Evolutionary conservation across 83 land plant genomes (phyloP).

Genomic region (Thuja plicata): DNA sequence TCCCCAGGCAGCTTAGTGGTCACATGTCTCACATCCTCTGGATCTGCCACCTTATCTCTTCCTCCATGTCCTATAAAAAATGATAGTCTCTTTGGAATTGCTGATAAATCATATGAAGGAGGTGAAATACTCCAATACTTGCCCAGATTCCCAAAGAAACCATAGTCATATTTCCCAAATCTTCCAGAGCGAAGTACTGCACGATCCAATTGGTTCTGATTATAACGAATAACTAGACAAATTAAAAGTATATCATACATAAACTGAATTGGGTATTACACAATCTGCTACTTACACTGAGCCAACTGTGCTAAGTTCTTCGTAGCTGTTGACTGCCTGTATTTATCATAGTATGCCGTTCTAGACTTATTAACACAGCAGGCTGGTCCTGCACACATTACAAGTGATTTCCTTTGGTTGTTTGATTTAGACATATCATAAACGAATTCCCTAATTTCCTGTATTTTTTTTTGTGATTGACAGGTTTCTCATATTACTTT

Average conservation of each 20-base stretch:
- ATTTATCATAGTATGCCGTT: conserved; percentile 25
- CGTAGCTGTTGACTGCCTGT: conserved; percentile 42
- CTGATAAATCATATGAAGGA: conserved; percentile 59
- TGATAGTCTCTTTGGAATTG: conserved; percentile 60
- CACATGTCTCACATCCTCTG: conserved; percentile 50
- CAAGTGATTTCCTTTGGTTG: background rate
- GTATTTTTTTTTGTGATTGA: background rate
- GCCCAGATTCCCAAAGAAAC: conserved; percentile 29
- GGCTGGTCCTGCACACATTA: conserved; percentile 25
- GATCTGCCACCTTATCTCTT: conserved; percentile 58
- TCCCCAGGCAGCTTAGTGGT: conserved; percentile 32
- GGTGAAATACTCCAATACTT: conserved; percentile 51
- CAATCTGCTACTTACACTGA: conserved; percentile 25
- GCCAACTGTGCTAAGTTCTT: conserved; percentile 54
- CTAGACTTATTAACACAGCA: conserved; percentile 39
- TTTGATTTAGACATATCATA: background rate
- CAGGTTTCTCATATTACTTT: too few relatives aligned
- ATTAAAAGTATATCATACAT: too few relatives aligned
- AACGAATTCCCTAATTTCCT: background rate
- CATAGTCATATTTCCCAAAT: conserved; percentile 63
- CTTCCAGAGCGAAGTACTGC: conserved; percentile 62
- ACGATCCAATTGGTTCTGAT: background rate
- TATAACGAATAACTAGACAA: too few relatives aligned
- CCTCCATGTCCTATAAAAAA: conserved; percentile 72
- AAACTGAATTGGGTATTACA: background rate